Base-by-base conservation (phyloP, 768 basidiomycete genomes). In the Tylopilus vinaceipallidus region DNA sequence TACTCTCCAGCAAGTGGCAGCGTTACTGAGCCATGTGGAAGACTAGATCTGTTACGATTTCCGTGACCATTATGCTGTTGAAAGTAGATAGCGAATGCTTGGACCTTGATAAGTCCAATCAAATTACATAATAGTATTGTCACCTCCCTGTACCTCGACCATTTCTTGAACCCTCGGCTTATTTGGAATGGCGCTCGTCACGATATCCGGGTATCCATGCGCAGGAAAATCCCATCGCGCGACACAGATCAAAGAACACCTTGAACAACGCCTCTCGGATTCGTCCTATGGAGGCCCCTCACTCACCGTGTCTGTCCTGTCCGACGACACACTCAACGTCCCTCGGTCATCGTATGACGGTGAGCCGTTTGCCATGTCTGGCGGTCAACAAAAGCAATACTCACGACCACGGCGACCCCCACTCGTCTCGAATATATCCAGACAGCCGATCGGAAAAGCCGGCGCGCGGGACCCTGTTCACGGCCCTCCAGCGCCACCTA, bases 151-250 rank as follows among this genome's bases (percentile, higher is more conserved):
- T 11, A n/a, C 24, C n/a, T 41, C 39, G 7, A 19, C 29, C 41
- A 14, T 22, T 20, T 22, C 42, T 30, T 43, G 19, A 5, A 26
- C 44, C 44, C 8, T 9, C 8, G 33, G 3, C 11, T 16, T 20
- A n/a, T n/a, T 34, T 13, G 20, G 24, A 38, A 97, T 98, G 95
- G 92, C 95, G n/a, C 77, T 97, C 35, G 74, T 99, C 57, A 95
- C 93, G 2, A 74, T 98, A 34, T 79, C 88, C 24, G 95, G 95
- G 14, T 95, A 78, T 70, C 95, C 95, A 0, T 84, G 77, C 56
- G 85, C 88, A 35, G 95, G 95, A 48, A 99, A 99, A 71, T 79
- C 89, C 1, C 73, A 65, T n/a, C 73, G 93, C 30, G 87, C 86
- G 2, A 52, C 64, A 0, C 81, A 93, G 63, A 75, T 99, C 40